Base-by-base conservation (phyloP, 495 filamentous ascomycete genomes). In the Hypoxylon rickii region DNA sequence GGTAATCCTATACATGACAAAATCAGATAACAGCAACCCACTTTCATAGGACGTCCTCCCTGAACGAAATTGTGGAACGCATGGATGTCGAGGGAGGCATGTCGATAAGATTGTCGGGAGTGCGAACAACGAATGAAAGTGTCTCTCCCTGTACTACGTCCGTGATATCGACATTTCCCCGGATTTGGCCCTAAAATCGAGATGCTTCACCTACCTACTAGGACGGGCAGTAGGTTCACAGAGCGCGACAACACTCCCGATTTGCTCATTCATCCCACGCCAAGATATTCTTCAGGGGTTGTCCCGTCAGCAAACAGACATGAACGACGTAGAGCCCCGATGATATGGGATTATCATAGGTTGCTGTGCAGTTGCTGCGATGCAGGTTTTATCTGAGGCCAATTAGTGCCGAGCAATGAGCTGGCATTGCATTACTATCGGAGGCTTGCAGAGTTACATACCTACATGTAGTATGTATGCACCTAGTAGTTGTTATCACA, bases 371-470 rank as follows among this genome's bases (percentile, higher is more conserved):
- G 58, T 55, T 47, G 17, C 51, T 55, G 11, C 2, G 7, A 50
- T 58, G 48, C 39, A 40, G 44, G 44, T n/a, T 33, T 58, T 63
- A 63, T 63, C 60, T 58, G 39, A 58, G 40, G 44, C 60, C 54
- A 63, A 63, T 63, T 63, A 43, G 48, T 56, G 40, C 47, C 26
- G 17, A 41, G 46, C 43, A 56, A 52, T 62, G 58, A 62, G 51
- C 49, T 62, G 52, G 46, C 51, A 47, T 46, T 61, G 51, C 58
- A 47, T 51, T 46, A 38, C 44, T 62, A 56, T 32, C 24, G 32
- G 21, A 46, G 48, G 26, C 12, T 17, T 40, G 44, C 12, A 12
- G n/a, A n/a, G n/a, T n/a, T n/a, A n/a, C n/a, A n/a, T n/a, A n/a
- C n/a, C n/a, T n/a, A n/a, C n/a, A n/a, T n/a, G n/a, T n/a, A n/a